Base-by-base conservation (phyloP, 345 rosid genomes). In the Salix brachista region DNA sequence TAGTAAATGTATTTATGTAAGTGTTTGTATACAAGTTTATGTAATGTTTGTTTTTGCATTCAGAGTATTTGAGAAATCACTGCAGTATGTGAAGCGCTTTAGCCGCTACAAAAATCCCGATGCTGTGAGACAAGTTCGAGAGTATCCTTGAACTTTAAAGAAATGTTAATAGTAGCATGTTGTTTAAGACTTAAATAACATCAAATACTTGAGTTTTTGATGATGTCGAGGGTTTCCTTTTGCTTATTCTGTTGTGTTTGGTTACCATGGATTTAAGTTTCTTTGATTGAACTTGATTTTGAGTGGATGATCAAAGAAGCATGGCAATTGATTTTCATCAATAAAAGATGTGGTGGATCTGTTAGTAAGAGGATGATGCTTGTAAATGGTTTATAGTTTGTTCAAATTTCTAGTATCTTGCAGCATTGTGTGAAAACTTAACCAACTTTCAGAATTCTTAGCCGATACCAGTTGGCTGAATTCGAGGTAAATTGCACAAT, bases 41-140 rank as follows among this genome's bases (percentile, higher is more conserved):
- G 17, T 37, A 64, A 36, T 73, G 54, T 18, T 73, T 65, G 28
- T 26, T 12, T 18, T 28, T 28, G 36, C 67, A 64, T 28, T 85
- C 88, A 96, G 99, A 78, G 98, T 94, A 62, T 96, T 96, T 84
- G 99, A 94, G 89, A 96, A 96, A 82, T 96, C 98, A 2, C 87
- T 94, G 87, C 99, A 96, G 88, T 92, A 96, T 84, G 98, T 96
- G 76, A 96, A 93, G 79, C 97, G 97, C 65, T 96, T 96, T 77
- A 94, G 98, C 86, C 97, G 99, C 19, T 96, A 96, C 78, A 96
- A 94, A 78, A 94, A 94, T 77, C 97, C 99, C 4, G 99, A 96
- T 83, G 99, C 98, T 83, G 97, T 96, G 78, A 79, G 97, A 88
- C 97, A 96, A 96, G 97, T 91, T 79, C 85, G 98, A 88, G 99